These are phyloP conservation scores for Collybiopsis luxurians DNA, from an alignment of 768 basidiomycete species.

Conservation along the genomic window DNA sequence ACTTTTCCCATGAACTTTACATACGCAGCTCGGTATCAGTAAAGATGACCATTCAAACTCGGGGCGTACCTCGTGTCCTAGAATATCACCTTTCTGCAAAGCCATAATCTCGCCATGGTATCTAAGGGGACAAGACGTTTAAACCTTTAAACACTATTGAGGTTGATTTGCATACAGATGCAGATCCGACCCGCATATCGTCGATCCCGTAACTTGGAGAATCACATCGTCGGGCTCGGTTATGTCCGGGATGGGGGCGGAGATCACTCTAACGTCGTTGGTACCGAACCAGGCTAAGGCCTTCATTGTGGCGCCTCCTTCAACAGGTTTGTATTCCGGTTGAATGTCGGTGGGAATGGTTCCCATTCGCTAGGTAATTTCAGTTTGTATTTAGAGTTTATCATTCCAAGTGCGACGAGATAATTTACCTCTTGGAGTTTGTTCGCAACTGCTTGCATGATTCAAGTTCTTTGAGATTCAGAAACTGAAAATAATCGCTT, in stretches of 20 bases:
- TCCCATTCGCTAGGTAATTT: slow-evolving; percentile 32
- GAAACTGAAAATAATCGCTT: too few relatives aligned
- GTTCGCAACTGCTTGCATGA: too few relatives aligned
- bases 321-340: slow-evolving; percentile 44
- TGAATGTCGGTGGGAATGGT: slow-evolving; percentile 36
- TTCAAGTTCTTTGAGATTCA: too few relatives aligned
- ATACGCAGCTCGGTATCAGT: background rate
- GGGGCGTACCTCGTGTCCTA: slow-evolving; percentile 62
- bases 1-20: slow-evolving; percentile 74
- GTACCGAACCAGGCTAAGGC: slow-evolving; percentile 69
- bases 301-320: slow-evolving; percentile 59
- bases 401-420: background rate
- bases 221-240: slow-evolving; percentile 76
- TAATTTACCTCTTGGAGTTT: slow-evolving; percentile 22
- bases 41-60: background rate
- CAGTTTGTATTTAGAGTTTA: background rate
- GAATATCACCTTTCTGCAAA: slow-evolving; percentile 70
- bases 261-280: slow-evolving; percentile 40
- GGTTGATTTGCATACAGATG: slow-evolving; percentile 55
- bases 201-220: slow-evolving; percentile 72
- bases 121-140: slow-evolving; percentile 13
- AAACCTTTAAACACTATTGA: background rate
- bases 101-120: slow-evolving; percentile 69
- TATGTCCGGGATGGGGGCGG: slow-evolving; percentile 49
- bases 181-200: slow-evolving; percentile 67